These are phyloP conservation scores for Lavandula angustifolia DNA, from an alignment of 257 asterid genomes.

Conservation along the genomic window DNA sequence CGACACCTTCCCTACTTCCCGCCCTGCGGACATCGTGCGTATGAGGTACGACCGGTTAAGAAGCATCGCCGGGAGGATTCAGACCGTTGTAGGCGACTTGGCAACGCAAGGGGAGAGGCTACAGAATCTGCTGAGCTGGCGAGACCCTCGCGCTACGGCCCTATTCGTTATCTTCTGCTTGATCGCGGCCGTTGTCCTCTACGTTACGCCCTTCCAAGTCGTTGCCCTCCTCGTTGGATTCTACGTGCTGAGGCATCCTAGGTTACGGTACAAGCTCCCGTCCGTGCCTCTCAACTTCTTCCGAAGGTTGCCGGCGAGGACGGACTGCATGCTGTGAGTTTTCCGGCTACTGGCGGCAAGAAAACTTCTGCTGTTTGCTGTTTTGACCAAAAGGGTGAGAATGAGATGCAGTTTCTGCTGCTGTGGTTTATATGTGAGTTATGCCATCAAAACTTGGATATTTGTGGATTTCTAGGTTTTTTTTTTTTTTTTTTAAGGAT, in stretches of 20 bases:
- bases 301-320: conserved; percentile 73
- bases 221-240: conserved; percentile 63
- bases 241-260: conserved; percentile 66
- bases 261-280: conserved; percentile 69
- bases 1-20: conserved; percentile 66
- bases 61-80: conserved; percentile 70
- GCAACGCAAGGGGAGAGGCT: conserved; percentile 86
- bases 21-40: conserved; percentile 56
- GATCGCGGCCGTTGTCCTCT: conserved; percentile 56
- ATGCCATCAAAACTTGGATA: conserved; percentile 34
- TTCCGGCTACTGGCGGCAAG: conserved; percentile 20
- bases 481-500: conserved; percentile 24
- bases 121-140: conserved; percentile 70
- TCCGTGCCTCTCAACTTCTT: conserved; percentile 69
- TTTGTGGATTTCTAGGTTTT: conserved; percentile 40
- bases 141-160: conserved; percentile 75
- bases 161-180: conserved; percentile 65
- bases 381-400: conserved; percentile 31
- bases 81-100: conserved; percentile 72
- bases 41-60: conserved; percentile 75
- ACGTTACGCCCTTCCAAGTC: conserved; percentile 69
- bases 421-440: conserved; percentile 35
- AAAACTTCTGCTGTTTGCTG: conserved; percentile 23
- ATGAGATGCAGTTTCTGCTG: conserved; percentile 29
- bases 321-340: conserved; percentile 63